These are phyloP conservation scores for Pleodorina starrii DNA, from an alignment of 139 green algal genomes.

Conservation along the genomic window DNA sequence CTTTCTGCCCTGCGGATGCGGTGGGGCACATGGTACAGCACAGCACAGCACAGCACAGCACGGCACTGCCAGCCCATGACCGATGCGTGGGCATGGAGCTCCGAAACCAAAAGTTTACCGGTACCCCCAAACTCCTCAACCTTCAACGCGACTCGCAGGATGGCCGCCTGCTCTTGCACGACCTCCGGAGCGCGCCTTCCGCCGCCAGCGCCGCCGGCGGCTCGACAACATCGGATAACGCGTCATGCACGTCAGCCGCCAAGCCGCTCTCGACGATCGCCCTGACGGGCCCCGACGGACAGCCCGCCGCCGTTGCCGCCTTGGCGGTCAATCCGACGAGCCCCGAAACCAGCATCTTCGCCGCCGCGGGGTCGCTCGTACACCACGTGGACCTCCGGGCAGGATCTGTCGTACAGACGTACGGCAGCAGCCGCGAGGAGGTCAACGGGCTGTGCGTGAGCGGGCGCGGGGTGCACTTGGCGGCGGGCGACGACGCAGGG, in stretches of 20 bases:
- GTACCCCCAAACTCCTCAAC: too few relatives aligned
- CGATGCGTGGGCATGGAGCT: too few relatives aligned
- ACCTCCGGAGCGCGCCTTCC: not conserved
- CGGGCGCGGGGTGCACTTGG: conserved; percentile 57
- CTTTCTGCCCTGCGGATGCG: too few relatives aligned
- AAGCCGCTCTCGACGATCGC: not conserved
- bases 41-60: too few relatives aligned
- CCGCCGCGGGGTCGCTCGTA: not conserved
- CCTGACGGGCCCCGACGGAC: not conserved
- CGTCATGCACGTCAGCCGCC: not conserved
- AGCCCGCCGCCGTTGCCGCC: conserved; percentile 1
- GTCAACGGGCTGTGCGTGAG: conserved; percentile 69
- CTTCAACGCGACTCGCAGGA: conserved; percentile 9
- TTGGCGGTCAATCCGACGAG: not conserved
- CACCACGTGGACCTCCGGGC: conserved; percentile 24
- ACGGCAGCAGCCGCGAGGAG: conserved; percentile 59
- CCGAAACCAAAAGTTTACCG: too few relatives aligned
- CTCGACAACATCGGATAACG: not conserved
- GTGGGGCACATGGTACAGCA: too few relatives aligned
- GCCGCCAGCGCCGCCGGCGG: not conserved
- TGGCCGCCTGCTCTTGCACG: conserved; percentile 28
- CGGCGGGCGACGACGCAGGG: conserved; percentile 71
- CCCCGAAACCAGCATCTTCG: conserved; percentile 18
- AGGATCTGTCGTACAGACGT: conserved; percentile 42
- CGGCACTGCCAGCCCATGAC: too few relatives aligned